Base-by-base conservation (phyloP, 208 protist species). In the Trypanosoma boissoni region DNA sequence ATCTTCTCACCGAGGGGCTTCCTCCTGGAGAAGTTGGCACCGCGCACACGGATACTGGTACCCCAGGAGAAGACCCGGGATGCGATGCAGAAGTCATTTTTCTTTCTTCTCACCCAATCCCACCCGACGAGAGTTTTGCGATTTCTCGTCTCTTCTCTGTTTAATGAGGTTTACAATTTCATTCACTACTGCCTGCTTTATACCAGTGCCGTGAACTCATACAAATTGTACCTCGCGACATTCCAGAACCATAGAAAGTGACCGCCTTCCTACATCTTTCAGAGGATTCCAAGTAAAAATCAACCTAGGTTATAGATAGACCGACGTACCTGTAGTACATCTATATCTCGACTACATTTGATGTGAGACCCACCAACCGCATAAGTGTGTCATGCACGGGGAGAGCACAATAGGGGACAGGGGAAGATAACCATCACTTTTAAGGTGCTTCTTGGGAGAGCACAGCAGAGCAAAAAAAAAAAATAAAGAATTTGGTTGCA, bases 251-350 rank as follows among this genome's bases (percentile, higher is more conserved):
- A n/a, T n/a, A n/a, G n/a, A n/a, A n/a, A n/a, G n/a, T n/a, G n/a
- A 68, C 5, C 54, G 62, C 0, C 78, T 74, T 6, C 54, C 64
- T 39, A 34, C 32, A 37, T 80, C 74, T 28, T 62, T 58, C 20
- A 85, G 62, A 12, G 24, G 44, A 37, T 83, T 83, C 2, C 36
- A 18, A 21, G 68, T n/a, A 77, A 14, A 83, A 23, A 43, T 83
- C 65, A 12, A 83, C 49, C 41, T 52, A 74, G 12, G 62, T 57
- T 16, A 83, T 34, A n/a, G 23, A 45, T 1, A 48, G n/a, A n/a
- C n/a, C n/a, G n/a, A n/a, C n/a, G n/a, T n/a, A n/a, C n/a, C n/a
- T n/a, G n/a, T n/a, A n/a, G n/a, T n/a, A n/a, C n/a, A n/a, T n/a
- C n/a, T n/a, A n/a, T n/a, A n/a, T n/a, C n/a, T n/a, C n/a, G n/a